These are phyloP conservation scores for Hawksworthiomyces lignivorus DNA, from an alignment of 2,329 filamentous ascomycete species.

Conservation along the genomic window DNA sequence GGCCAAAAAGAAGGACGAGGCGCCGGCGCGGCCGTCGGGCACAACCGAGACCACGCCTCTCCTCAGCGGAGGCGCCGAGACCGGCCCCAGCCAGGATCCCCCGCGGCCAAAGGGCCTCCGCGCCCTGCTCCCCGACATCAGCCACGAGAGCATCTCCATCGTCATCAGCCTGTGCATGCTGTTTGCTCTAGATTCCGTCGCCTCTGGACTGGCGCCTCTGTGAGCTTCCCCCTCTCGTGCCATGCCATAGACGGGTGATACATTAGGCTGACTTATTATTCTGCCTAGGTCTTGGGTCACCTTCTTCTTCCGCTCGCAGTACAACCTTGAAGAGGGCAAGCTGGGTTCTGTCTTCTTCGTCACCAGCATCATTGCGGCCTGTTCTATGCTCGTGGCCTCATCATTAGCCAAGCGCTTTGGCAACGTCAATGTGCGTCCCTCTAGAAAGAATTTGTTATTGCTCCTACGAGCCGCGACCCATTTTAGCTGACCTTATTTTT, in stretches of 20 bases:
- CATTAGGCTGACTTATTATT: no score
- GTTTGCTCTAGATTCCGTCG: slow-evolving; percentile 35
- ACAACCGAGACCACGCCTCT: background rate
- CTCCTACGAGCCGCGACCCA: no score
- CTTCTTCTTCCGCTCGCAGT: slow-evolving; percentile 45
- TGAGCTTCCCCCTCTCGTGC: no score
- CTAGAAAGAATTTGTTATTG: no score
- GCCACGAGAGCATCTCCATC: slow-evolving; percentile 43
- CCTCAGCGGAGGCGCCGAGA: background rate
- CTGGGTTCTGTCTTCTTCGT: slow-evolving; percentile 49
- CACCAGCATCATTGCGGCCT: slow-evolving; percentile 42
- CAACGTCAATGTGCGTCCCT: slow-evolving; percentile 57
- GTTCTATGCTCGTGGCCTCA: slow-evolving; percentile 45
- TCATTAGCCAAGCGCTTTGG: slow-evolving; percentile 48
- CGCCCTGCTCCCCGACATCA: slow-evolving; percentile 48
- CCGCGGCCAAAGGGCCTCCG: background rate
- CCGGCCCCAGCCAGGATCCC: no score
- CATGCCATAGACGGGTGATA: no score
- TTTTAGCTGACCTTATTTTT: no score
- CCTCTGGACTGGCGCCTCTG: slow-evolving; percentile 41
- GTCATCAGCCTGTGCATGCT: slow-evolving; percentile 46
- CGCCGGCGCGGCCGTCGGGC: background rate
- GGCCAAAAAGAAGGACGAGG: background rate
- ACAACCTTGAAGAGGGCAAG: slow-evolving; percentile 38
- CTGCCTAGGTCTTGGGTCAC: slow-evolving; percentile 47